Evolutionary conservation across 1,139 yeast genomes (phyloP).

Genomic region (Hansenula sp.): DNA sequence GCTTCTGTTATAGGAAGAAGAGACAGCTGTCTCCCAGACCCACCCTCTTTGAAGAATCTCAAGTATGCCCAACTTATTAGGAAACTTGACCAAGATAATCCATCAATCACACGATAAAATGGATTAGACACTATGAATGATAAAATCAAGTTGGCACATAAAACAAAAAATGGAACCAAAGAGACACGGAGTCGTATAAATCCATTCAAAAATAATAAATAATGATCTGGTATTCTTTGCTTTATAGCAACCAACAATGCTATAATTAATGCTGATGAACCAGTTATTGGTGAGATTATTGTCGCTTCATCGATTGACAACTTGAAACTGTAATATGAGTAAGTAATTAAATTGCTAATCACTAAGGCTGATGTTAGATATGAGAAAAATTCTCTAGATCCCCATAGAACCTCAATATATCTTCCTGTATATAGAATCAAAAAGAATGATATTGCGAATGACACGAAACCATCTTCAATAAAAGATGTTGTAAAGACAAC

Average conservation of each 20-base stretch:
- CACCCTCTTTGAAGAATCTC: conserved; percentile 36
- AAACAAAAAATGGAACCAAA: conserved; percentile 33
- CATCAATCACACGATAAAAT: conserved; percentile 1
- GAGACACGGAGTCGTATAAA: conserved; percentile 36
- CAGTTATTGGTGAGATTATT: conserved; percentile 12
- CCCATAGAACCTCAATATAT: conserved; percentile 21
- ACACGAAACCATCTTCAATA: conserved; percentile 15
- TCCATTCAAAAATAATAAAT: conserved; percentile 37
- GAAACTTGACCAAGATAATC: conserved; percentile 22
- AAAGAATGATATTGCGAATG: conserved; percentile 9
- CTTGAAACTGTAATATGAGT: background rate
- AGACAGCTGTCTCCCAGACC: conserved; percentile 40
- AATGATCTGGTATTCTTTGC: conserved; percentile 41
- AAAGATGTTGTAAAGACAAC: conserved; percentile 14
- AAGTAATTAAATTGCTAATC: conserved; percentile 6
- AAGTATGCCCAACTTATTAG: conserved; percentile 38
- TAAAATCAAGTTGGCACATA: conserved; percentile 21
- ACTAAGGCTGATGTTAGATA: conserved; percentile 9
- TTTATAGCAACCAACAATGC: conserved; percentile 41
- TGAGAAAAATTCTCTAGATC: conserved; percentile 17
- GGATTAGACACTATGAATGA: conserved; percentile 12
- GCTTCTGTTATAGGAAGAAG: conserved; percentile 30
- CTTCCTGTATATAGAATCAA: conserved; percentile 17
- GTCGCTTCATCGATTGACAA: background rate
- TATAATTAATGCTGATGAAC: conserved; percentile 24